phyloP scores from a whole-genome alignment of 495 filamentous ascomycete species.

The Aspergillus indologenus region DNA sequence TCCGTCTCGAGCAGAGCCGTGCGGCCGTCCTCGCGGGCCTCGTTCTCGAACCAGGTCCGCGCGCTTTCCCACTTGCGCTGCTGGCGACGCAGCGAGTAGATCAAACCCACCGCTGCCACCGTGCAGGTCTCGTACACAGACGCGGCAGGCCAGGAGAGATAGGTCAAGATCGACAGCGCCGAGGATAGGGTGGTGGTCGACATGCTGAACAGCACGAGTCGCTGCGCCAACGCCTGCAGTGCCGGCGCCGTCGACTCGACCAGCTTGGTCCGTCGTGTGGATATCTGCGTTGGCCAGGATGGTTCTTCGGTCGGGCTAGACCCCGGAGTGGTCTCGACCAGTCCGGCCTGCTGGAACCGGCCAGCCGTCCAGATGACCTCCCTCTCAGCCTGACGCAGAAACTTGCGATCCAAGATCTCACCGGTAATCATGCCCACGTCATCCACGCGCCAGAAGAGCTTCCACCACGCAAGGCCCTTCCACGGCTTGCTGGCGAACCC shows the following conservation, averaged over 20 bases:
- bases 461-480: constrained; percentile 85
- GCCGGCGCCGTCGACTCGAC: constrained; percentile 63
- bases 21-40: constrained; percentile 77
- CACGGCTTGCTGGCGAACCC: constrained; percentile 70
- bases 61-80: constrained; percentile 77
- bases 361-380: constrained; percentile 78
- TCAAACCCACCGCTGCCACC: constrained; percentile 73
- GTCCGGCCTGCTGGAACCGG: constrained; percentile 67
- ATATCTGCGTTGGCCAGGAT: constrained; percentile 46
- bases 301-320: background rate
- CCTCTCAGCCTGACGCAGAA: constrained; percentile 71
- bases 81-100: constrained; percentile 68
- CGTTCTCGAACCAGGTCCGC: constrained; percentile 66
- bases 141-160: constrained; percentile 55
- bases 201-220: constrained; percentile 69
- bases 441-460: constrained; percentile 90
- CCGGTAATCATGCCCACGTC: constrained; percentile 79
- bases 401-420: constrained; percentile 70
- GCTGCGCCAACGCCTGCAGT: constrained; percentile 77
- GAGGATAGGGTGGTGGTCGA: constrained; percentile 60
- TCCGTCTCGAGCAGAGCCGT: constrained; percentile 69
- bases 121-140: constrained; percentile 72
- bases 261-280: constrained; percentile 50
- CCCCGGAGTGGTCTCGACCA: constrained; percentile 25
- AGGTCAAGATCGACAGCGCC: constrained; percentile 65